These are phyloP conservation scores for Helenozyma rhizophorensis DNA, from an alignment of 805 yeast species.

Conservation along the genomic window DNA sequence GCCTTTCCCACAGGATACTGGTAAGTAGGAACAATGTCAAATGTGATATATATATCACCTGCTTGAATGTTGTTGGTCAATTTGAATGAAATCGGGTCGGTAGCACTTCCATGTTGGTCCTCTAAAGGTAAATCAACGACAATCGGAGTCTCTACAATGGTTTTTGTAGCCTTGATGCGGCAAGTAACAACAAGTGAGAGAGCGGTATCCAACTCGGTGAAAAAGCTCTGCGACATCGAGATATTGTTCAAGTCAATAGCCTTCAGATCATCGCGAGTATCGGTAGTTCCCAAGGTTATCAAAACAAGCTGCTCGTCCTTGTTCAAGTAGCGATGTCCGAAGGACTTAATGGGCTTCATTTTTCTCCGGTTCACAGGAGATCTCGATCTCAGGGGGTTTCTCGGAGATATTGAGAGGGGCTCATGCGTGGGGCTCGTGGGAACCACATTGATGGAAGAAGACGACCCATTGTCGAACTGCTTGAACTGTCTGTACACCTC, in stretches of 20 bases:
- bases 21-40: conserved; percentile 90
- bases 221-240: conserved; percentile 69
- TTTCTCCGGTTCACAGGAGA: conserved; percentile 18
- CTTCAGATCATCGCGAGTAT: conserved; percentile 51
- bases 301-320: conserved; percentile 65
- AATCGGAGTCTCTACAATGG: conserved; percentile 49
- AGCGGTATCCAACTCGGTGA: conserved; percentile 87
- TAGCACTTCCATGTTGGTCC: conserved; percentile 64
- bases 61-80: conserved; percentile 43
- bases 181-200: conserved; percentile 63
- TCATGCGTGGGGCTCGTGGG: conserved; percentile 12
- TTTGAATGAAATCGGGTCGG: conserved; percentile 73
- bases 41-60: conserved; percentile 55
- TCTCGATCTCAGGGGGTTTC: conserved; percentile 8
- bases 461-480: conserved; percentile 19
- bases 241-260: conserved; percentile 69
- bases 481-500: conserved; percentile 39
- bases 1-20: conserved; percentile 33
- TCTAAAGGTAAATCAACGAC: conserved; percentile 78
- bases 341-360: conserved; percentile 64
- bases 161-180: conserved; percentile 23
- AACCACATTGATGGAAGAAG: conserved; percentile 15
- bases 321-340: conserved; percentile 75
- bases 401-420: conserved; percentile 14
- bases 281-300: conserved; percentile 84